Evolutionary conservation across 208 protist species (phyloP).

Genomic region (Wallacemonas sp.): DNA sequence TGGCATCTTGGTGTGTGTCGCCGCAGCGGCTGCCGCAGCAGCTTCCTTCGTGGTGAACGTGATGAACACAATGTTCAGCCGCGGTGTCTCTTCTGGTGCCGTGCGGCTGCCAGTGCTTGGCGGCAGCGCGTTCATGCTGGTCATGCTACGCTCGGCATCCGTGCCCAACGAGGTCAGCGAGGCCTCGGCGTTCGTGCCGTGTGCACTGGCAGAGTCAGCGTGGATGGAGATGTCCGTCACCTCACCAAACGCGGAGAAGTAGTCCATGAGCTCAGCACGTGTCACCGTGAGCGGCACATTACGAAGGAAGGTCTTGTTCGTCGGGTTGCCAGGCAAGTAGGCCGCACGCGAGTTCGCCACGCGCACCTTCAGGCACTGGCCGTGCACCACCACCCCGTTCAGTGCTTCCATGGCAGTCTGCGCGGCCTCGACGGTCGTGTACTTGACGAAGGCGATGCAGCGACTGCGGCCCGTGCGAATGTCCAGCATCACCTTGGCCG

Average conservation of each 20-base stretch:
- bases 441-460: slow-evolving; percentile 80
- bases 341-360: slow-evolving; percentile 63
- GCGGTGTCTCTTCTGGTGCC: background rate
- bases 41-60: slow-evolving; percentile 70
- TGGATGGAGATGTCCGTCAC: slow-evolving; percentile 73
- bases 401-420: slow-evolving; percentile 41
- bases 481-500: slow-evolving; percentile 84
- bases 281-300: slow-evolving; percentile 61
- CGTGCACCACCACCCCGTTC: slow-evolving; percentile 33
- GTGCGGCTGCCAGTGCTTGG: background rate
- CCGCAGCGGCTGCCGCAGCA: slow-evolving; percentile 43
- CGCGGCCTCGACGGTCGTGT: slow-evolving; percentile 31
- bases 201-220: slow-evolving; percentile 43
- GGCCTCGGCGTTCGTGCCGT: background rate
- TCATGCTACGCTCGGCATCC: background rate
- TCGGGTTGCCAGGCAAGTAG: slow-evolving; percentile 64
- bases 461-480: slow-evolving; percentile 72
- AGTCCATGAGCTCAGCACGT: slow-evolving; percentile 28
- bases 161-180: background rate
- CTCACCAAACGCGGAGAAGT: slow-evolving; percentile 64
- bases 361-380: slow-evolving; percentile 43
- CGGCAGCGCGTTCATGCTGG: background rate
- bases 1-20: slow-evolving; percentile 57
- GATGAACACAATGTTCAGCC: slow-evolving; percentile 71
- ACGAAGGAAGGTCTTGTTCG: slow-evolving; percentile 73